Conservation (phyloP, 176 grass and related monocot genomes). For the Oryza brachyantha region DNA sequence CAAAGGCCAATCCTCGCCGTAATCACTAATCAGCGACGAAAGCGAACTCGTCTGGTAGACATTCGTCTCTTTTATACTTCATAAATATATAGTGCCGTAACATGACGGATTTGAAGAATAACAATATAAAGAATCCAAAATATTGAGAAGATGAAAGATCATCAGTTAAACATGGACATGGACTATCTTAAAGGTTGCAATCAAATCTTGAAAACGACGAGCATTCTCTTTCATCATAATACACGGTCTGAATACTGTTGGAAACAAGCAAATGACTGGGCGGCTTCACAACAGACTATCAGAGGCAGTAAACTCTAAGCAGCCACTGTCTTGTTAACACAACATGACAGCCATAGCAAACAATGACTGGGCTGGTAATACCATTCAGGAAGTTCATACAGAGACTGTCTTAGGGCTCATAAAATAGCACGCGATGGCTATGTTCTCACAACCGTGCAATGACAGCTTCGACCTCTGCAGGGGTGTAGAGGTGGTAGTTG, state of each 20-base stretch:
- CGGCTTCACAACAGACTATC: conserved; percentile 12
- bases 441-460: conserved; percentile 54
- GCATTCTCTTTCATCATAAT: not conserved
- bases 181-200: not conserved
- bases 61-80: too few relatives aligned
- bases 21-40: too few relatives aligned
- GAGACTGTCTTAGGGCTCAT: not conserved
- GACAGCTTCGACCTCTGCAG: conserved; percentile 70
- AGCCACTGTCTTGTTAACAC: not conserved
- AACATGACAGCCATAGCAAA: conserved; percentile 8
- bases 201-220: not conserved
- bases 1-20: too few relatives aligned
- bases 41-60: too few relatives aligned
- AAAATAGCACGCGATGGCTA: not conserved
- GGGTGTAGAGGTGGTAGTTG: conserved; percentile 74
- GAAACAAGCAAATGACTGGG: not conserved
- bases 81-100: too few relatives aligned
- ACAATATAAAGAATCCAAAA: too few relatives aligned
- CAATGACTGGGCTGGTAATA: not conserved
- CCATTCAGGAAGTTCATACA: not conserved
- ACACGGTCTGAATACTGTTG: conserved; percentile 2
- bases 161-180: too few relatives aligned
- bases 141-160: too few relatives aligned
- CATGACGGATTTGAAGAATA: too few relatives aligned
- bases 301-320: not conserved